These are phyloP conservation scores for Fragaria nilgerrensis DNA, from an alignment of 306 rosid genomes.

Conservation along the genomic window DNA sequence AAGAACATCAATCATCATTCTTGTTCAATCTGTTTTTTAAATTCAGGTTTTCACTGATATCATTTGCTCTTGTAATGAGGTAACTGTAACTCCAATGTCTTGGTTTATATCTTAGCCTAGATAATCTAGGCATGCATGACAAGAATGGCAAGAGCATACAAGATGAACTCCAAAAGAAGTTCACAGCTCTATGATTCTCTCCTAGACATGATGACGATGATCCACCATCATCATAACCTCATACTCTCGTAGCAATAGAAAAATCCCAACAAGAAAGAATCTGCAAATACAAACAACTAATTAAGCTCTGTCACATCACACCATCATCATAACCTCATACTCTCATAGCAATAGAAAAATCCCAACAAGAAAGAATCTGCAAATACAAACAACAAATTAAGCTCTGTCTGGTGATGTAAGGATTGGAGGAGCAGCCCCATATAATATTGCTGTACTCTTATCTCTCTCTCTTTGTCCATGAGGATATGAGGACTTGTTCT, in stretches of 20 bases:
- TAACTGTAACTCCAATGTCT: not conserved
- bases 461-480: not conserved
- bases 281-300: not conserved
- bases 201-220: not conserved
- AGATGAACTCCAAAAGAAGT: not conserved
- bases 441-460: not conserved
- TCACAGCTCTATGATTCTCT: not conserved
- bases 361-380: not conserved
- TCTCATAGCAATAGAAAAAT: not conserved
- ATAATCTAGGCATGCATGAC: not conserved
- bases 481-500: not conserved
- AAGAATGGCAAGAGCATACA: not conserved
- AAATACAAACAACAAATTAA: not conserved
- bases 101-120: not conserved
- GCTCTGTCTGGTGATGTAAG: conserved; percentile 6
- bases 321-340: not conserved
- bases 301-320: too few relatives aligned
- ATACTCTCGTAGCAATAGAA: not conserved
- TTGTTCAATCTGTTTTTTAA: too few relatives aligned
- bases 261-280: not conserved
- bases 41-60: too few relatives aligned
- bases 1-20: not conserved
- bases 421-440: not conserved
- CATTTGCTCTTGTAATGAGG: not conserved
- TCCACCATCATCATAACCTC: not conserved